Base-by-base conservation (phyloP, 441 rosid species). In the Erodium texanum region DNA sequence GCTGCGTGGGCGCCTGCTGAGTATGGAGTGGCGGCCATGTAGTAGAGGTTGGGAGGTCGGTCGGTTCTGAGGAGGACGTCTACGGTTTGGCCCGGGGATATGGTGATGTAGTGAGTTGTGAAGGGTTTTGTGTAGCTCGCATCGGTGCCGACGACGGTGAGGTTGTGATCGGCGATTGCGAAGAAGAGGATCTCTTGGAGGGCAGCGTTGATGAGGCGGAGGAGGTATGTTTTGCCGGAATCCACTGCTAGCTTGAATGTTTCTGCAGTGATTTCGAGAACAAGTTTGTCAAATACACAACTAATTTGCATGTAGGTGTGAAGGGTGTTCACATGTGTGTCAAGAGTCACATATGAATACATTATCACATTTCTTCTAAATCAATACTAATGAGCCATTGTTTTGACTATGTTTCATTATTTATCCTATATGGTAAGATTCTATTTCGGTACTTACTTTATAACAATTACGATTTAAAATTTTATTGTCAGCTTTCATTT, bases 1-100 rank as follows among this genome's bases (percentile, higher is more conserved):
- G n/a, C n/a, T n/a, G n/a, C n/a, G n/a, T n/a, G n/a, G 63, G 62
- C 74, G 64, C 83, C 93, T 10, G 71, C 61, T 62, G 81, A 70
- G 75, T 87, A 85, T 56, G 88, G 85, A 20, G 78, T 83, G 62
- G 90, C 90, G 0, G 93, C 90, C 86, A 87, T 85, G 85, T 87
- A 85, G 78, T 87, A 87, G 29, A 73, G 83, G 65, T 81, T 86
- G 16, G 88, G 83, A 1, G 83, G 82, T 71, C 85, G 90, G 69
- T 83, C 77, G 7, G 82, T 80, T 4, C 74, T 77, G 63, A 83
- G 76, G 62, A 83, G 78, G 45, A 77, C 86, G 66, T 75, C 64
- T n/a, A 81, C 80, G 61, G 86, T 83, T 75, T 83, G 86, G 54
- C 84, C 86, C 7, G 93, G 93, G 19, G 71, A 84, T 48, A 85